A percentile compares a stretch with the other conserved stretches of the same genome.
Evolutionary conservation across 148 eudicot genomes (phyloP).

Genomic region (Nyssa sinensis): DNA sequence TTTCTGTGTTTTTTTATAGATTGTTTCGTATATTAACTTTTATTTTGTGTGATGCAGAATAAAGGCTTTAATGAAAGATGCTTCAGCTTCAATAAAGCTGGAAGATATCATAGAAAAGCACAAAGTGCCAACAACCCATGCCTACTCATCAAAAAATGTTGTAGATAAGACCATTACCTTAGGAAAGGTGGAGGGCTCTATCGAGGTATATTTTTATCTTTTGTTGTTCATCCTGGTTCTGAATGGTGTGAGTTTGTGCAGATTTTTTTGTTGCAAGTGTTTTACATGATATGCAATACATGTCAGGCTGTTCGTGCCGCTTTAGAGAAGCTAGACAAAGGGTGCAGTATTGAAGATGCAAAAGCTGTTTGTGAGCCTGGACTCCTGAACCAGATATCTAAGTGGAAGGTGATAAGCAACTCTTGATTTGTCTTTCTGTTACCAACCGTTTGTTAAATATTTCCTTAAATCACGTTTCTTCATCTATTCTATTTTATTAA

Average conservation of each 20-base stretch:
- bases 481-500: neutral
- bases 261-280: slow-evolving; percentile 8
- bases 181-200: slow-evolving; percentile 71
- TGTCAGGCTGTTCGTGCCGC: slow-evolving; percentile 78
- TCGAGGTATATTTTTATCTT: slow-evolving; percentile 49
- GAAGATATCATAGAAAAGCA: slow-evolving; percentile 49
- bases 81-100: slow-evolving; percentile 56
- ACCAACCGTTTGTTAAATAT: neutral
- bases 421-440: neutral
- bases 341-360: slow-evolving; percentile 66
- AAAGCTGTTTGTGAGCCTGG: slow-evolving; percentile 66
- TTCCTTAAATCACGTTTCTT: neutral
- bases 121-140: slow-evolving; percentile 39
- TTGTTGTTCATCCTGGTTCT: slow-evolving; percentile 8
- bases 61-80: slow-evolving; percentile 52
- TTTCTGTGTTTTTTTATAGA: neutral
- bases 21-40: neutral
- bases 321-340: slow-evolving; percentile 54
- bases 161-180: slow-evolving; percentile 49
- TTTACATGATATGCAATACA: slow-evolving; percentile 3
- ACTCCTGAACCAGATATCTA: slow-evolving; percentile 52
- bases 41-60: slow-evolving; percentile 47
- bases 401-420: slow-evolving; percentile 66
- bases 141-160: slow-evolving; percentile 31
- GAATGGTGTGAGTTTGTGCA: neutral